Conservation (phyloP, 345 rosid species). For the Acer yangbiense region DNA sequence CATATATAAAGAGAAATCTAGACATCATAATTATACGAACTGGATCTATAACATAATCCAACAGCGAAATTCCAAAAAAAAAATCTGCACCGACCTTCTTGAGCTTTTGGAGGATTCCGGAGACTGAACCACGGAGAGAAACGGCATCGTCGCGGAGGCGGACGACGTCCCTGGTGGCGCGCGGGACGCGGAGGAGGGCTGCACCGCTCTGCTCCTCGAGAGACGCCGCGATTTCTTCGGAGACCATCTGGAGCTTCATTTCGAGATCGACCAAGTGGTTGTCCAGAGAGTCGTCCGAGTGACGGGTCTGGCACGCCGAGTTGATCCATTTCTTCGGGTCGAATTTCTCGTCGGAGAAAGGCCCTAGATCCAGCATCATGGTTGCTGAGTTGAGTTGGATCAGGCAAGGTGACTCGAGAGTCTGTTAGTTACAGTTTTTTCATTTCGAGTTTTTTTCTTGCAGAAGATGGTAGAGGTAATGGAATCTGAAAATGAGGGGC, state of each 20-base stretch:
- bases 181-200: constrained; percentile 91
- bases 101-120: constrained; percentile 88
- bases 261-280: constrained; percentile 93
- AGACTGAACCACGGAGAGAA: constrained; percentile 75
- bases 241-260: constrained; percentile 97
- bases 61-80: neutral
- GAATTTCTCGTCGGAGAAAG: constrained; percentile 92
- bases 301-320: constrained; percentile 76
- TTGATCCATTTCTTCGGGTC: constrained; percentile 97
- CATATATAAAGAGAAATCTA: neutral
- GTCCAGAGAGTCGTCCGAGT: constrained; percentile 85
- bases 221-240: constrained; percentile 96
- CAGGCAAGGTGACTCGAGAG: neutral
- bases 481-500: neutral
- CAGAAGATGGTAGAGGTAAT: neutral
- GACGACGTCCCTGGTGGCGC: constrained; percentile 88
- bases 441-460: neutral
- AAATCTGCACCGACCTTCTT: constrained; percentile 52
- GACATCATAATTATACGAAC: neutral
- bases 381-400: neutral
- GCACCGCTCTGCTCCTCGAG: constrained; percentile 93
- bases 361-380: constrained; percentile 93
- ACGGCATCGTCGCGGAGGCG: constrained; percentile 94
- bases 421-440: neutral
- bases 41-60: neutral